phyloP scores from a whole-genome alignment of 1,139 yeast genomes.

The Blastobotrys elegans region DNA sequence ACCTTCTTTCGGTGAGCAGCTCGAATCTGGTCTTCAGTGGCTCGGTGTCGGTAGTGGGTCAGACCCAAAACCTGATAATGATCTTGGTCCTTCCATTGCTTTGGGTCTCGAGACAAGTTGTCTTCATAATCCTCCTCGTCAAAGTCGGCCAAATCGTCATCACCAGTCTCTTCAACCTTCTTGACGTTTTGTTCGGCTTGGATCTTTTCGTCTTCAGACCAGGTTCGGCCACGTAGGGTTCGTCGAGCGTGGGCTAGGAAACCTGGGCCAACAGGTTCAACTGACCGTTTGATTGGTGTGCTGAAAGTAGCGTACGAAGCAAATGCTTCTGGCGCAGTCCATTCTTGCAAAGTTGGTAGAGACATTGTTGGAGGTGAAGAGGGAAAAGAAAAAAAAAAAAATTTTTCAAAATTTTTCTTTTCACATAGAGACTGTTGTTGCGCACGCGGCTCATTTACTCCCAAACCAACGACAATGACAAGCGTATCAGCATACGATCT shows the following conservation, averaged over 20 bases:
- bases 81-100: constrained; percentile 97
- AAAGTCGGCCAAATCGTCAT: constrained; percentile 58
- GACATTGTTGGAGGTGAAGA: constrained; percentile 16
- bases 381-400: not conserved
- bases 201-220: constrained; percentile 94
- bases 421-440: too few relatives aligned
- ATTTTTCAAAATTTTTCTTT: constrained; percentile 1
- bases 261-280: constrained; percentile 96
- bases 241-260: constrained; percentile 97
- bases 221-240: constrained; percentile 93
- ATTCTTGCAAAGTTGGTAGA: constrained; percentile 28
- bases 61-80: constrained; percentile 94
- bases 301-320: constrained; percentile 39
- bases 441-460: too few relatives aligned
- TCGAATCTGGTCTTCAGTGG: constrained; percentile 90
- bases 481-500: constrained; percentile 13
- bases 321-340: constrained; percentile 32
- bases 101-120: constrained; percentile 83
- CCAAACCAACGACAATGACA: too few relatives aligned
- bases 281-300: constrained; percentile 73
- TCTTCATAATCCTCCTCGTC: constrained; percentile 71
- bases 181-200: constrained; percentile 89
- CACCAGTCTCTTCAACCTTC: constrained; percentile 61
- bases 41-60: constrained; percentile 84
- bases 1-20: constrained; percentile 97